Evolutionary conservation across 305 asterid species (phyloP).

Genomic region (Petunia hybrid): DNA sequence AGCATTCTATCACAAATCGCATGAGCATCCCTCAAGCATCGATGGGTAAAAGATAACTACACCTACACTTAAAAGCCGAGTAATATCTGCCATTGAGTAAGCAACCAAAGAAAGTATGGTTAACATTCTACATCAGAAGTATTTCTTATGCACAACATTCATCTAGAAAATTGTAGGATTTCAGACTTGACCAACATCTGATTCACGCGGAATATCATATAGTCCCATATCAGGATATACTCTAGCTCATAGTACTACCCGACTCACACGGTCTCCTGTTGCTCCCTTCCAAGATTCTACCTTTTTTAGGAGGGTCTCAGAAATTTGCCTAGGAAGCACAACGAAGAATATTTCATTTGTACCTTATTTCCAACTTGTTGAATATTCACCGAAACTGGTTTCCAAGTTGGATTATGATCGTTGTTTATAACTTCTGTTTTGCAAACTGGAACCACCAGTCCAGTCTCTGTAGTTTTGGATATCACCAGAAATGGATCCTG

Average conservation of each 20-base stretch:
- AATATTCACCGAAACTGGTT: conserved; percentile 69
- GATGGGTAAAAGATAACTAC: conserved; percentile 11
- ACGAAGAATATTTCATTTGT: conserved; percentile 35
- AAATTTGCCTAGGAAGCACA: conserved; percentile 21
- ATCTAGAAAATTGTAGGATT: conserved; percentile 16
- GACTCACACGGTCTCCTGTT: conserved; percentile 9
- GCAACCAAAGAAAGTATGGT: conserved; percentile 23
- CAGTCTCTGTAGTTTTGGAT: conserved; percentile 79
- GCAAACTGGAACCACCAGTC: conserved; percentile 76
- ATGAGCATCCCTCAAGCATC: not conserved
- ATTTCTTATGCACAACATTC: conserved; percentile 12
- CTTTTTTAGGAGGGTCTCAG: not conserved
- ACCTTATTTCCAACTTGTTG: conserved; percentile 99
- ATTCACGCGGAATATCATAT: conserved; percentile 19
- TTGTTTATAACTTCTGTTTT: conserved; percentile 95
- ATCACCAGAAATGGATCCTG: conserved; percentile 96
- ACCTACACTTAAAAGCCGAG: conserved; percentile 5
- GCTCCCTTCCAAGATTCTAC: not conserved
- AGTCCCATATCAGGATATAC: not conserved
- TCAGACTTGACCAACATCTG: conserved; percentile 27
- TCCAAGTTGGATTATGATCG: conserved; percentile 86
- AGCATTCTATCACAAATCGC: not conserved
- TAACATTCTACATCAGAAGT: not conserved
- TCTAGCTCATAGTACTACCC: not conserved
- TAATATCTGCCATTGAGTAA: not conserved